A percentile compares a stretch with the other conserved stretches of the same genome.
These are phyloP conservation scores for Saccharomycopsis microspora DNA, from an alignment of 805 yeast genomes.

Conservation along the genomic window DNA sequence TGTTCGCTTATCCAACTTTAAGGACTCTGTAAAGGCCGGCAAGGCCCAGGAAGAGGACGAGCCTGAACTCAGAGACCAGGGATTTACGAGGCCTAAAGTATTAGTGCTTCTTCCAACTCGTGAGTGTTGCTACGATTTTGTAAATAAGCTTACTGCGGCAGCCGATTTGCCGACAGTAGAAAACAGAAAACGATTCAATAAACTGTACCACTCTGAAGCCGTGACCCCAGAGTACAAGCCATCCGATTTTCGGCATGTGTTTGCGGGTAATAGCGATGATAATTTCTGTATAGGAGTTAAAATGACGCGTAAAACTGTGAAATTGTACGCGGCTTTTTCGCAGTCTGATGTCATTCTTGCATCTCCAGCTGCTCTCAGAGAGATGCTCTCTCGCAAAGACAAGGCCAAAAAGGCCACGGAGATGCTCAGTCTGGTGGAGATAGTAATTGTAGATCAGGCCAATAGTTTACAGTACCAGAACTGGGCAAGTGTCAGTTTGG, in stretches of 20 bases:
- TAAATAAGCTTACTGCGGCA: conserved; percentile 46
- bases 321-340: conserved; percentile 74
- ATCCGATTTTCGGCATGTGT: conserved; percentile 66
- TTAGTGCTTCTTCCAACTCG: conserved; percentile 78
- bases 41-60: conserved; percentile 37
- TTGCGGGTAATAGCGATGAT: conserved; percentile 86
- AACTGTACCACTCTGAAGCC: conserved; percentile 45
- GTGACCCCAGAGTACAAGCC: conserved; percentile 49
- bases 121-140: conserved; percentile 59
- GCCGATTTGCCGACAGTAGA: conserved; percentile 70
- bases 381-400: conserved; percentile 60
- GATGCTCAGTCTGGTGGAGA: conserved; percentile 81
- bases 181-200: conserved; percentile 62
- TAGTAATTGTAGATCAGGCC: conserved; percentile 69
- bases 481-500: conserved; percentile 73
- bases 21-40: conserved; percentile 24
- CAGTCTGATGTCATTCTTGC: conserved; percentile 81
- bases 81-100: conserved; percentile 88
- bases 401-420: conserved; percentile 61
- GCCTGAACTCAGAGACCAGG: conserved; percentile 78
- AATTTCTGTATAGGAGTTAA: conserved; percentile 86
- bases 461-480: conserved; percentile 87
- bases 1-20: conserved; percentile 35
- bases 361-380: conserved; percentile 80
- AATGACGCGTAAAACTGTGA: conserved; percentile 77